Evolutionary conservation across 257 asterid genomes (phyloP), one percentile per base, ranked within the genome.

Genomic region (Solanum tarijense): DNA sequence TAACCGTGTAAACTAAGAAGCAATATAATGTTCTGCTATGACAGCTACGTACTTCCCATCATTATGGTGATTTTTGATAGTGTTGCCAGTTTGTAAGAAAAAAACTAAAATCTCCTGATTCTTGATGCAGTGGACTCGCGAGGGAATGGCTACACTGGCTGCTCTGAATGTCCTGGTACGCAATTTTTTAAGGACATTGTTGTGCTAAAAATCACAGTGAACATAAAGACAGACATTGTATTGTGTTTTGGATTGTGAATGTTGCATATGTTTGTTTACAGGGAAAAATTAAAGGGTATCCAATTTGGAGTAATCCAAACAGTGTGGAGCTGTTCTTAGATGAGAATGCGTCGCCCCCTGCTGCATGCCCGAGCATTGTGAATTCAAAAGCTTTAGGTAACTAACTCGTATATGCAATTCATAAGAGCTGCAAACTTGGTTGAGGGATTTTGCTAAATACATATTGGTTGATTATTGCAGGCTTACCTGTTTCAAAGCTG

Each of bases 141-240:
- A 96, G 92, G 99, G 99, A 91, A 96, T 96, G 99, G 99, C 99
- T 25, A 95, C 98, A 31, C 91, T 96, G 71, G 98, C 99, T 83
- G 99, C 99, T 13, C 87, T 96, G 31, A 96, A 96, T 85, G 99
- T 96, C 87, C 91, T 96, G 99, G 99, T 96, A 96, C 4, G 90
- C 85, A 20, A 10, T 52, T 73, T 12, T 21, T 81, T 35, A 52
- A 34, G 25, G 41, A 32, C 60, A 55, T 35, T 20, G 1, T 83
- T 39, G n/a, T 66, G 38, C 55, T 29, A 6, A 32, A 29, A 52
- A 86, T n/a, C 48, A 27, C 20, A 46, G 66, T 23, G 81, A 43
- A 38, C 6, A 43, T 43, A 43, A 43, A 43, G 16, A 43, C 16
- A 12, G 23, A 52, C 62, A 52, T 52, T 52, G 60, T 12, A 41